phyloP scores from a whole-genome alignment of 768 basidiomycete species.

The Boletus edulis region DNA sequence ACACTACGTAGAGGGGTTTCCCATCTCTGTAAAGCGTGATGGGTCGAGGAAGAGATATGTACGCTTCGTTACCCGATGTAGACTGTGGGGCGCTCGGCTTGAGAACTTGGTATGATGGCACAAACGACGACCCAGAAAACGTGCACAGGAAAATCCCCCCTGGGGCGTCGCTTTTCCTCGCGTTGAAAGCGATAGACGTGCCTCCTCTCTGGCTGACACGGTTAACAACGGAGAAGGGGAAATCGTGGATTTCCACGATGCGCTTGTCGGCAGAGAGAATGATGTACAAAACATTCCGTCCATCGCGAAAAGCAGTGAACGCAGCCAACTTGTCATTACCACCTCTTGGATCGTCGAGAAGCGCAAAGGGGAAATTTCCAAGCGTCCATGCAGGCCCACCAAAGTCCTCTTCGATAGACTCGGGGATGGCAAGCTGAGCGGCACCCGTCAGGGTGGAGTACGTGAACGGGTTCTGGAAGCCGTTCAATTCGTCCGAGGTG shows the following conservation, averaged over 20 bases:
- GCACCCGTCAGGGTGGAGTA: slow-evolving; percentile 39
- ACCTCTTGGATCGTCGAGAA: slow-evolving; percentile 35
- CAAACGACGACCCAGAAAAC: slow-evolving; percentile 23
- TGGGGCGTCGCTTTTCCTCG: slow-evolving; percentile 30
- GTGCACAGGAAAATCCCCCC: slow-evolving; percentile 31
- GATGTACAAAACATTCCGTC: slow-evolving; percentile 35
- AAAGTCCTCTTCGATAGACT: slow-evolving; percentile 54
- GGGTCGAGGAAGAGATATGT: slow-evolving; percentile 49
- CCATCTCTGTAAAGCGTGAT: slow-evolving; percentile 39
- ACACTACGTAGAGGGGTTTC: slow-evolving; percentile 56
- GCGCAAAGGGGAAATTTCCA: slow-evolving; percentile 45
- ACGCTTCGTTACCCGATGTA: slow-evolving; percentile 12
- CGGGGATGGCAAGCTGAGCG: slow-evolving; percentile 30
- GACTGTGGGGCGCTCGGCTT: slow-evolving; percentile 24
- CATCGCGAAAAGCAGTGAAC: slow-evolving; percentile 33
- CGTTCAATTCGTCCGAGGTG: slow-evolving; percentile 56
- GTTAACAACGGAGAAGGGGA: slow-evolving; percentile 33
- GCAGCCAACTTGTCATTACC: slow-evolving; percentile 21
- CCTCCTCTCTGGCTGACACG: slow-evolving; percentile 25
- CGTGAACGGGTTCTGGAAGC: slow-evolving; percentile 67
- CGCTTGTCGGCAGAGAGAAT: slow-evolving; percentile 25
- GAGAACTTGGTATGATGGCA: slow-evolving; percentile 19
- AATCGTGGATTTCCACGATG: slow-evolving; percentile 26
- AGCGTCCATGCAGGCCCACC: slow-evolving; percentile 56
- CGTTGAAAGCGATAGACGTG: slow-evolving; percentile 33